Percentiles rank a stretch among this genome's conserved stretches.
Conservation (phyloP, 2,329 filamentous ascomycete species). For the Daldinia eschscholtzii region DNA sequence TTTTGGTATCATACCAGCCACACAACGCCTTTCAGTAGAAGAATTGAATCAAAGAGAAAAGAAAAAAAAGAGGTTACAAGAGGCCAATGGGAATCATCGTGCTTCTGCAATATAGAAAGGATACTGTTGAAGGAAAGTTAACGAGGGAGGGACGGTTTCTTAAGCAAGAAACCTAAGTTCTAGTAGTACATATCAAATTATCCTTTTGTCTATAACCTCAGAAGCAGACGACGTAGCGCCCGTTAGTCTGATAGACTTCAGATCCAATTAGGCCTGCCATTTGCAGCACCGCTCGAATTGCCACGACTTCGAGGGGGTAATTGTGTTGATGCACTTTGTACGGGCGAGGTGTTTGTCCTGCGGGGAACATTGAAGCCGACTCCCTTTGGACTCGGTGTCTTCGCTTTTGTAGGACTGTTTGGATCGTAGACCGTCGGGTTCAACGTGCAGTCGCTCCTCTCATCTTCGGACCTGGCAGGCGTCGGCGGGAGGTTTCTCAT, state of each 20-base stretch:
- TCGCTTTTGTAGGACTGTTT: constrained; percentile 55
- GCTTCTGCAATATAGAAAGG: constrained; percentile 27
- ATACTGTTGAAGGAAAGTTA: constrained; percentile 36
- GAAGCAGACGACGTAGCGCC: constrained; percentile 12
- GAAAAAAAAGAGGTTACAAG: constrained; percentile 28
- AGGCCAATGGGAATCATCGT: constrained; percentile 22
- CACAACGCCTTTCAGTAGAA: constrained; percentile 37
- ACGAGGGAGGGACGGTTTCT: constrained; percentile 27
- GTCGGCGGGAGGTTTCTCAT: constrained; percentile 56
- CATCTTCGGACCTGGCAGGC: constrained; percentile 47
- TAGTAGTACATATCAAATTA: constrained; percentile 34
- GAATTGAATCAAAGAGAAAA: constrained; percentile 26
- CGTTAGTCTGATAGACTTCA: constrained; percentile 29
- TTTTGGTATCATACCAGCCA: constrained; percentile 42
- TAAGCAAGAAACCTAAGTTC: constrained; percentile 24
- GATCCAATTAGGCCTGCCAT: constrained; percentile 48
- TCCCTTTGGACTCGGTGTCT: constrained; percentile 59
- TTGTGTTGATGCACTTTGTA: constrained; percentile 26
- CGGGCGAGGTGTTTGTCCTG: constrained; percentile 46
- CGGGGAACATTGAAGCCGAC: constrained; percentile 57
- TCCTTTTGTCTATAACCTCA: constrained; percentile 34
- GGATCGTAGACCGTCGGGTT: constrained; percentile 67
- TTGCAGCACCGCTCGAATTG: constrained; percentile 42
- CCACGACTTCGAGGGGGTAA: constrained; percentile 40
- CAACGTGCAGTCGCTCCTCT: constrained; percentile 56